Evolutionary conservation across 1,139 yeast genomes (phyloP), one percentile per base, ranked within the genome.

Genomic region (Eremothecium coryli): DNA sequence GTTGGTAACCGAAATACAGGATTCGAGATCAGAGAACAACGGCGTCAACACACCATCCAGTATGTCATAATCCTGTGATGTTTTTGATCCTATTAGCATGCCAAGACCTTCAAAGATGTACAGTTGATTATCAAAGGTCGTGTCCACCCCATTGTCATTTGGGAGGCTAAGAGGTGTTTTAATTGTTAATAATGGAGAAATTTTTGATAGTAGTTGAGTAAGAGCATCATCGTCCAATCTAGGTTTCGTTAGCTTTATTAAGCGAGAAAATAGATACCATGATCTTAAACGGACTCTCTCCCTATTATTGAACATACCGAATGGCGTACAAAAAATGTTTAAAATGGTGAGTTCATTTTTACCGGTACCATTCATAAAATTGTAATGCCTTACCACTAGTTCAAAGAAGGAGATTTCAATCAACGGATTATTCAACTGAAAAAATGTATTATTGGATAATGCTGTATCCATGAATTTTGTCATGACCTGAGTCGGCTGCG

Each of bases 221-320:
- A 78, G 62, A 10, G 68, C 60, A 30, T 56, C 64, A 26, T 71
- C 71, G 20, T 73, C 68, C 18, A 75, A 62, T 36, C 72, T 62
- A 20, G 88, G 85, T 52, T 77, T 81, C 2, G 90, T 78, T 31
- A 79, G 62, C 54, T 82, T 85, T 46, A 88, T 69, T 50, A 86
- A 82, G 53, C 94, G 72, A 51, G 79, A 79, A 47, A 90, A 82
- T 43, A 88, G 64, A 56, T 85, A 90, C 95, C 98, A 90, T 33
- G 93, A 70, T 56, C 97, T 75, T 39, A 76, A 68, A 49, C 88
- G 76, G 8, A 88, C 95, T 43, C 75, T 77, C 39, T 73, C 79
- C 43, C 70, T 67, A 3, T 69, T 65, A 58, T 80, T 84, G 55
- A 84, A 86, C 41, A 90, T 71, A 10, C 96, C 97, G 46, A 77